A percentile compares a stretch with the other conserved stretches of the same genome.
phyloP scores from a whole-genome alignment of 306 rosid species.

The Hippophae gyantsensis region DNA sequence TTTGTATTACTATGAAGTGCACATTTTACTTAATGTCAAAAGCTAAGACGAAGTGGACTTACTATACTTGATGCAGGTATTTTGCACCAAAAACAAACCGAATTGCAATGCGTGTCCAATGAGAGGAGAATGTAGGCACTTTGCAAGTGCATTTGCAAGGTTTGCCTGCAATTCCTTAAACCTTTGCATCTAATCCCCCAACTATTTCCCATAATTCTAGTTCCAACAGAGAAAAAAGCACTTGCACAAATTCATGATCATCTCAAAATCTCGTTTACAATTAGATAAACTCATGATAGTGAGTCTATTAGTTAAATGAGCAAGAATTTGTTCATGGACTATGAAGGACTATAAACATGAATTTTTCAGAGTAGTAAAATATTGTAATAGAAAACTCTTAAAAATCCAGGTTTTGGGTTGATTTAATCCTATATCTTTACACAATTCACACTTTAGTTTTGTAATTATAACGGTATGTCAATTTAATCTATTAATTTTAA shows the following conservation, averaged over 20 bases:
- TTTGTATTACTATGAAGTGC: conserved; percentile 6
- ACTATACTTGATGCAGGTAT: conserved; percentile 53
- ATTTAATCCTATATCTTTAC: no score
- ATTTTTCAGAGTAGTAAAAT: not conserved
- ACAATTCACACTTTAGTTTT: no score
- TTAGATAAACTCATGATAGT: no score
- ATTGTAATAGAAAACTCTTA: not conserved
- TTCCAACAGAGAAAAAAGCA: conserved; percentile 6
- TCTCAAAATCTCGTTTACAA: not conserved
- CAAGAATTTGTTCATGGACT: no score
- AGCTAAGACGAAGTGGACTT: conserved; percentile 21
- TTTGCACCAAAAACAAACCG: conserved; percentile 93
- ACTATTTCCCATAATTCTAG: not conserved
- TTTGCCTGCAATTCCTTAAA: conserved; percentile 21
- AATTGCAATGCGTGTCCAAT: conserved; percentile 98
- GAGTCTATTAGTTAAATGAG: no score
- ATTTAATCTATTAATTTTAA: no score
- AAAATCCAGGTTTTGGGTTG: no score
- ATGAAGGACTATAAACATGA: no score
- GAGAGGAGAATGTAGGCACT: conserved; percentile 98
- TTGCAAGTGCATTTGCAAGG: conserved; percentile 99
- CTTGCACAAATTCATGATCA: conserved; percentile 1
- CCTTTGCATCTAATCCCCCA: conserved; percentile 1
- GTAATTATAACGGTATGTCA: no score
- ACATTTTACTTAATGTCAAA: conserved; percentile 6